Evolutionary conservation across 106 monocot species (phyloP).

Genomic region (Dendrobium officinale): DNA sequence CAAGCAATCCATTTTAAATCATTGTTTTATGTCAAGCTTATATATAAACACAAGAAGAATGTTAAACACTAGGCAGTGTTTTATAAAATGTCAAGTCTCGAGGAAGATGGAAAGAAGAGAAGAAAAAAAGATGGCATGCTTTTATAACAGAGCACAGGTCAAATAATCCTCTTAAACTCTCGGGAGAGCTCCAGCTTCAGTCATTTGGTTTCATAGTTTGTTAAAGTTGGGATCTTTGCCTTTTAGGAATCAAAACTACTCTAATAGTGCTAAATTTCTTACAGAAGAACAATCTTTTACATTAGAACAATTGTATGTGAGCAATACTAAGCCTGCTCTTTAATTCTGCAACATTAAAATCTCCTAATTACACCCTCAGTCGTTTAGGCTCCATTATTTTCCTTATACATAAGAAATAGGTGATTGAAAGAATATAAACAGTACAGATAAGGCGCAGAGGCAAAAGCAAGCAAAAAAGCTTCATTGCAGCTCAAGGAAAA

Average conservation of each 20-base stretch:
- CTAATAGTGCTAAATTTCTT: neutral
- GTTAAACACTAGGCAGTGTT: neutral
- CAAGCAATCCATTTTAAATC: neutral
- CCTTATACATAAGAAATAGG: neutral
- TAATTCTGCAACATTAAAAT: neutral
- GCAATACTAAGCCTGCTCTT: neutral
- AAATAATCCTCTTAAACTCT: too few species aligned
- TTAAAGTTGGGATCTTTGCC: neutral
- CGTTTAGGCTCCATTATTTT: neutral
- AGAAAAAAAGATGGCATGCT: neutral
- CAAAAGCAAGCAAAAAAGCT: neutral
- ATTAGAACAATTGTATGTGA: neutral
- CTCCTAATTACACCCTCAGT: neutral
- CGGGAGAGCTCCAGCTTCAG: neutral
- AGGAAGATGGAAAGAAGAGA: neutral
- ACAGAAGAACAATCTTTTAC: neutral
- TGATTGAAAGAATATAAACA: neutral
- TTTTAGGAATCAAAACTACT: neutral
- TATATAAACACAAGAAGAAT: neutral
- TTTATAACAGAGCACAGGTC: too few species aligned
- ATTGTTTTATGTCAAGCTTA: neutral
- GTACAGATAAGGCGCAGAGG: neutral
- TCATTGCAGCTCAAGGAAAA: neutral
- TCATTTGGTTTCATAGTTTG: neutral
- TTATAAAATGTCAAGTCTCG: neutral